Conservation (phyloP, 2,329 filamentous ascomycete species). For the Cercospora sp. region DNA sequence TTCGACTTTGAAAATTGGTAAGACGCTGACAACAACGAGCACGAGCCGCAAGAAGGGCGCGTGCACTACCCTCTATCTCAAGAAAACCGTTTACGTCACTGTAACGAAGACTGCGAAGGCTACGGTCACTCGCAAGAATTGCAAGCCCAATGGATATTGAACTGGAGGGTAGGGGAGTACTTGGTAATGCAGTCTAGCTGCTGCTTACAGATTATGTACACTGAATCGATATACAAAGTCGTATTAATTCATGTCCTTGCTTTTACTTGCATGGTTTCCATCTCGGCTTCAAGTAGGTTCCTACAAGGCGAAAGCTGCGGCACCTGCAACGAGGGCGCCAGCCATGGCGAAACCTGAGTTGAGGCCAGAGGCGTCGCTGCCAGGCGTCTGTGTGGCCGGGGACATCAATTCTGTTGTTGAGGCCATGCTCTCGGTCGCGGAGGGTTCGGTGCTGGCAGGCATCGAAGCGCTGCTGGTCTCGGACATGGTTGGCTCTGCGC, state of each 20-base stretch:
- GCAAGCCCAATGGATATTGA: not conserved
- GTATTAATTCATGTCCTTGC: not conserved
- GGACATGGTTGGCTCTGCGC: not conserved
- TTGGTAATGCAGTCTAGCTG: not conserved
- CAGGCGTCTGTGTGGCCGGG: not conserved
- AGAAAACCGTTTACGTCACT: not conserved
- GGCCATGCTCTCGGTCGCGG: not conserved
- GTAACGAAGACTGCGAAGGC: not conserved
- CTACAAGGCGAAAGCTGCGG: slow-evolving; percentile 14
- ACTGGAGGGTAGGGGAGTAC: not conserved
- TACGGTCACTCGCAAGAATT: not conserved
- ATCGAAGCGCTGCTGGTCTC: not conserved
- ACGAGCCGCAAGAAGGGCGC: not conserved
- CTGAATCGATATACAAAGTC: not conserved
- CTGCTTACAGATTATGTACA: not conserved
- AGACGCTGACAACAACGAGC: not conserved
- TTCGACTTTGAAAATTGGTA: not conserved
- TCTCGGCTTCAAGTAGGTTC: not conserved
- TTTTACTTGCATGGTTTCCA: not conserved
- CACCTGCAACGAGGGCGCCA: slow-evolving; percentile 11
- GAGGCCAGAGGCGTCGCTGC: slow-evolving; percentile 2
- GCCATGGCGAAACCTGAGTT: slow-evolving; percentile 10
- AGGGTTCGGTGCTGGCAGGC: not conserved
- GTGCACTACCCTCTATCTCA: not conserved
- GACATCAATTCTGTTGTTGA: not conserved